Conservation (phyloP, 495 filamentous ascomycete species). For the Cairneyella variabilis region DNA sequence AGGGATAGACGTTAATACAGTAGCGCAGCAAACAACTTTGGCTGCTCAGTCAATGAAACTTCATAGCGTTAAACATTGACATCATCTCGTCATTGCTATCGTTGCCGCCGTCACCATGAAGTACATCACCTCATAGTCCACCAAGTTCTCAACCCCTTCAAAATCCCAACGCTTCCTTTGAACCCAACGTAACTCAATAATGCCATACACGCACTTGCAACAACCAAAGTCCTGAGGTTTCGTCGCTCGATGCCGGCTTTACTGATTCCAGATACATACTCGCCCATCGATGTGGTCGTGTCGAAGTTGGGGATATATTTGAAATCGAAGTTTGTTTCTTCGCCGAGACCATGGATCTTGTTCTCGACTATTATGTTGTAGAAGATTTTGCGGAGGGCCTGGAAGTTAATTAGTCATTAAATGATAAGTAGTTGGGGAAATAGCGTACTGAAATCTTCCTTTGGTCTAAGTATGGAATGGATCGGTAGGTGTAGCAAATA, state of each 20-base stretch:
- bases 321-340: constrained; percentile 25
- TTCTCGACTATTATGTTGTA: constrained; percentile 18
- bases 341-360: constrained; percentile 17
- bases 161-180: too few species aligned
- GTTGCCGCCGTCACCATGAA: too few species aligned
- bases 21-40: too few species aligned
- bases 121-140: too few species aligned
- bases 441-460: constrained; percentile 51
- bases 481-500: constrained; percentile 49
- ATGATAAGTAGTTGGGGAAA: too few species aligned
- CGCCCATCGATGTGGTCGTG: constrained; percentile 14
- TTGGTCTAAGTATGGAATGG: constrained; percentile 54
- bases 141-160: too few species aligned
- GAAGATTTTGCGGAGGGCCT: constrained; percentile 17
- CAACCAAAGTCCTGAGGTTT: constrained; percentile 19
- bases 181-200: too few species aligned
- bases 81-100: too few species aligned
- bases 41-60: too few species aligned
- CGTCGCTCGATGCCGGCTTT: constrained; percentile 17
- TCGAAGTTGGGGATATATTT: constrained; percentile 23
- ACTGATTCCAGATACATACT: constrained; percentile 1
- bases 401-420: background rate
- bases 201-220: constrained; percentile 9
- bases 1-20: too few species aligned
- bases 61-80: too few species aligned